Conservation (phyloP, 352 stramenopile species). For the Phytophthora pinifolia region DNA sequence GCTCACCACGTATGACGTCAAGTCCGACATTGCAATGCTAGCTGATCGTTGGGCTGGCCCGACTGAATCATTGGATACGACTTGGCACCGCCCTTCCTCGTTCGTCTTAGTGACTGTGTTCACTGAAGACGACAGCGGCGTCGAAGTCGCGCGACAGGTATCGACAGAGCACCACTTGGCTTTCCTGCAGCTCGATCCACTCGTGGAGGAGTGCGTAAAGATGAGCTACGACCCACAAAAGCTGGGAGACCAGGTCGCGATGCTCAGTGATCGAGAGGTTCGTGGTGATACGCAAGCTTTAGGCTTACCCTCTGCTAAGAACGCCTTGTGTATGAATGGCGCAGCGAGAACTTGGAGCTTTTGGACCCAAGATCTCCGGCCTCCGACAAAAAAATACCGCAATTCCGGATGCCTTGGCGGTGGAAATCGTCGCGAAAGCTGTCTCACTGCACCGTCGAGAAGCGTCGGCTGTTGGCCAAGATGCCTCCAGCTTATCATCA, state of each 20-base stretch:
- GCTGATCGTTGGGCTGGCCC: conserved; percentile 10
- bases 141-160: conserved; percentile 27
- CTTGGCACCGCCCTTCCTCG: conserved; percentile 16
- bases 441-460: conserved; percentile 30
- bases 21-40: conserved; percentile 21
- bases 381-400: conserved; percentile 49
- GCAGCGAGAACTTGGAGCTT: conserved; percentile 51
- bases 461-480: neutral
- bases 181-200: conserved; percentile 40
- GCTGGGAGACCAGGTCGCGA: conserved; percentile 33
- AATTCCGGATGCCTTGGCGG: conserved; percentile 42
- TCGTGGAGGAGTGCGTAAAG: conserved; percentile 58
- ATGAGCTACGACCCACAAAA: conserved; percentile 54
- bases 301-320: too few relatives aligned
- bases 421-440: conserved; percentile 51
- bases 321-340: too few relatives aligned
- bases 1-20: conserved; percentile 14
- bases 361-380: conserved; percentile 43
- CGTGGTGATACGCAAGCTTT: neutral
- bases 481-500: neutral
- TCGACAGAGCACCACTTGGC: conserved; percentile 40
- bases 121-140: conserved; percentile 30
- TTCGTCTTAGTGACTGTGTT: conserved; percentile 33
- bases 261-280: conserved; percentile 54
- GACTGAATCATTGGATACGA: conserved; percentile 18